phyloP scores from a whole-genome alignment of 2,329 filamentous ascomycete species.

The Penicillium sp. region DNA sequence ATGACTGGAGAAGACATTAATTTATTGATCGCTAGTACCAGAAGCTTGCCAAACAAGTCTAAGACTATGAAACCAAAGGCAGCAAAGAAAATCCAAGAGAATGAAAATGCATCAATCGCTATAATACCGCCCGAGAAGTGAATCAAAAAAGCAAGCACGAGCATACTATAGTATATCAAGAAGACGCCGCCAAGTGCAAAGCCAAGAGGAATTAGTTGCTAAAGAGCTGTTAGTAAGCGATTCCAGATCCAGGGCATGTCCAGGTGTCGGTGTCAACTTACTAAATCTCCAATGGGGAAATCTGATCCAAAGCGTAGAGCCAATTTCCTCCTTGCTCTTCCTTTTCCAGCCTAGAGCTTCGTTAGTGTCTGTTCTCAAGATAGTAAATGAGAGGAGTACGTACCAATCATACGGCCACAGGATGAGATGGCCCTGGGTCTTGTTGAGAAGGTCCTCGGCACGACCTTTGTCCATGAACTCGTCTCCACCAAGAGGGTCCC shows the following conservation, averaged over 20 bases:
- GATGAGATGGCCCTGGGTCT: constrained; percentile 86
- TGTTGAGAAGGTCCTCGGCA: constrained; percentile 75
- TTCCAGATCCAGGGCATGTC: background rate
- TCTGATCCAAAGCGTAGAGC: constrained; percentile 94
- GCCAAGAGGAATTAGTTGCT: constrained; percentile 31
- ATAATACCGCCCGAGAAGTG: constrained; percentile 12
- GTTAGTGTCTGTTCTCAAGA: constrained; percentile 12
- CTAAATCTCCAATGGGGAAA: constrained; percentile 96
- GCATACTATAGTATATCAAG: constrained; percentile 3
- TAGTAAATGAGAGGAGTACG: constrained; percentile 16
- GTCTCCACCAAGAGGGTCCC: constrained; percentile 59
- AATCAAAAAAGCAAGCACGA: background rate
- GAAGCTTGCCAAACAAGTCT: background rate
- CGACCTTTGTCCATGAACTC: constrained; percentile 74
- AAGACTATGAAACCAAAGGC: background rate
- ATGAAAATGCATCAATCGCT: constrained; percentile 15
- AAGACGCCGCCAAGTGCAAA: constrained; percentile 19
- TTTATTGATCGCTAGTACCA: background rate
- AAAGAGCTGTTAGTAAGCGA: constrained; percentile 19
- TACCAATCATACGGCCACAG: constrained; percentile 93
- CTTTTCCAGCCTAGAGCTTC: constrained; percentile 64
- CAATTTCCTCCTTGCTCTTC: constrained; percentile 94
- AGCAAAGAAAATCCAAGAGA: background rate
- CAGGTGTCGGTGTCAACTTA: constrained; percentile 27
- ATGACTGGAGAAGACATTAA: background rate